Base-by-base conservation (phyloP, 1,284 basidiomycete genomes). In the Boletus semigastroideus region DNA sequence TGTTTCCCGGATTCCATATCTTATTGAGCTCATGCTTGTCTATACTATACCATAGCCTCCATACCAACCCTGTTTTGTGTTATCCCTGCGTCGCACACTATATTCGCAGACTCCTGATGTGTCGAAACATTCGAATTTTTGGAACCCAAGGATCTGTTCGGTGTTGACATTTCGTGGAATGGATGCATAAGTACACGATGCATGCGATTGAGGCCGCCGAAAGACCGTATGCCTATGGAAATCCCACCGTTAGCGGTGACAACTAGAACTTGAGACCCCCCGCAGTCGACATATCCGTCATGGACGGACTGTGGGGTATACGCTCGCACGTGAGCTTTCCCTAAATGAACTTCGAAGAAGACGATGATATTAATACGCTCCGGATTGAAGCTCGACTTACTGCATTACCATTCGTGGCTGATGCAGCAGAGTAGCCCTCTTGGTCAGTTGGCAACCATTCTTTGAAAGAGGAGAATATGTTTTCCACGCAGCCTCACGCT, bases 31-130 rank as follows among this genome's bases (percentile, higher is more conserved):
- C 48, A 55, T 58, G 52, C 58, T 44, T 53, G 57, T 54, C 48
- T 42, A 56, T 50, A 59, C 52, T 66, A 69, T 61, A 68, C 61
- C 63, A 60, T 66, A 68, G 53, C 43, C 31, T 52, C 45, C 46
- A 54, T 54, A 56, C 47, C 17, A 53, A 49, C 40, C 44, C 3
- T 57, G 56, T 64, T 56, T 46, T 62, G 53, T 56, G 48, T 40
- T 52, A 48, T 52, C 27, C 38, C 33, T 30, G 20, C 33, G 20
- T 25, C 20, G 34, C 45, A 25, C n/a, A 27, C 48, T 14, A 44
- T 51, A 38, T 22, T 14, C 17, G 31, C 20, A 39, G 33, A 49
- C 25, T 19, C 46, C 43, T 16, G 43, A 57, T 52, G 40, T 17
- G 43, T 51, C 28, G 34, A 56, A 49, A 49, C 43, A 28, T 16